These are phyloP conservation scores for Candida yuanshanica DNA, from an alignment of 805 yeast genomes.

Conservation along the genomic window DNA sequence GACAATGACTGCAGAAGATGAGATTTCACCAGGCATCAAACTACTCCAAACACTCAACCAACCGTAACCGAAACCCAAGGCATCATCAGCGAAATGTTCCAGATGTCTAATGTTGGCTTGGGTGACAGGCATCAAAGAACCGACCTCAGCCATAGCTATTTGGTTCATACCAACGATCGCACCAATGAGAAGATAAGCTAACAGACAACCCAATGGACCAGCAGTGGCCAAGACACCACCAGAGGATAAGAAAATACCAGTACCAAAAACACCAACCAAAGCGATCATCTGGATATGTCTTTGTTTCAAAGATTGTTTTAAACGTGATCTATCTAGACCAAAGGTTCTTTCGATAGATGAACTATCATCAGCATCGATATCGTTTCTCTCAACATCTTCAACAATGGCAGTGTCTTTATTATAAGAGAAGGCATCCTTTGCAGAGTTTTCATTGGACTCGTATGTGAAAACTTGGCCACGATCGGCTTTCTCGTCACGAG, in stretches of 20 bases:
- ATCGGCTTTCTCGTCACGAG: not conserved
- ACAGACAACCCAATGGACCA: slow-evolving; percentile 30
- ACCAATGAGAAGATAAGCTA: slow-evolving; percentile 30
- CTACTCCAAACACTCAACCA: slow-evolving; percentile 37
- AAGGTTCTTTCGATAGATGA: slow-evolving; percentile 7
- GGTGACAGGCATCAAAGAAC: slow-evolving; percentile 33
- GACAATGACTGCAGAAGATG: slow-evolving; percentile 41
- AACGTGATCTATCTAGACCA: slow-evolving; percentile 10
- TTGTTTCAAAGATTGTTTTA: slow-evolving; percentile 15
- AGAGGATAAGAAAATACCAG: slow-evolving; percentile 35
- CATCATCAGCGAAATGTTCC: slow-evolving; percentile 35
- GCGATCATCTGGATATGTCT: slow-evolving; percentile 43
- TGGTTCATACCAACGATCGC: slow-evolving; percentile 34
- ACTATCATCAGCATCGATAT: not conserved
- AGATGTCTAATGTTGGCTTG: slow-evolving; percentile 32
- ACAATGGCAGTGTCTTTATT: not conserved
- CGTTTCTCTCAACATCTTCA: not conserved
- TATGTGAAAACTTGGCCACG: not conserved
- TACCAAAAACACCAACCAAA: slow-evolving; percentile 40
- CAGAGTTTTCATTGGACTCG: not conserved
- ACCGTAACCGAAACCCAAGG: slow-evolving; percentile 42
- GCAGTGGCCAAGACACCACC: slow-evolving; percentile 33
- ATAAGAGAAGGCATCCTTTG: not conserved
- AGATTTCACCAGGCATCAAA: slow-evolving; percentile 38
- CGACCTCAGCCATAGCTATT: slow-evolving; percentile 34